Base-by-base conservation (phyloP, 1,139 yeast species). In the Wickerhamiella pararugosa region DNA sequence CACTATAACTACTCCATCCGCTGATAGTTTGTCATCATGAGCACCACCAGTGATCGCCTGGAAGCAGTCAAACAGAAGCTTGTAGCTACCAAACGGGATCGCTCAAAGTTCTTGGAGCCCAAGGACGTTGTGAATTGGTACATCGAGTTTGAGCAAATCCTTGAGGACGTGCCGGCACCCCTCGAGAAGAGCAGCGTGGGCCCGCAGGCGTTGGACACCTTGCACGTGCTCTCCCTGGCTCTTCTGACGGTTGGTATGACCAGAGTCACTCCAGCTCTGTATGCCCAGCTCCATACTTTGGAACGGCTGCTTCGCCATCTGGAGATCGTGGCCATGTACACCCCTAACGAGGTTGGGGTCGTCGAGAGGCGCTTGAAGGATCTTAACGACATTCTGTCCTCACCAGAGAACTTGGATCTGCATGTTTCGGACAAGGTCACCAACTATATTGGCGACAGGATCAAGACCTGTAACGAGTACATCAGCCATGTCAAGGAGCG, bases 261-360 rank as follows among this genome's bases (percentile, higher is more conserved):
- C 43, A 79, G 84, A 52, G 73, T 83, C 36, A 94, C 95, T 1
- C 95, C 96, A 1, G 94, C 96, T 2, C 83, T 94, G 1, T 90
- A 81, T 61, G 86, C 94, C 6, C 81, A 94, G 6, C 65, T 87
- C 39, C 71, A 86, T 37, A 83, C 96, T 0, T 94, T 90, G 34
- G 76, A 76, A 61, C 75, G 90, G 52, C 65, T 90, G 46, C 67
- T 90, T 50, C 81, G 76, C 48, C 97, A 87, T 61, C 66, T 87
- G 47, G 72, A 75, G 51, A 94, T 82, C 54, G 75, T 84, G 32
- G 76, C 76, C 45, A 83, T 82, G 11, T 86, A 78, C 60, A 86
- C 96, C 1, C 75, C 74, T 47, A 83, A 79, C 52, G 97, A 90
- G 57, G 70, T 86, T 49, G 65, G 67, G 47, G 94, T 95, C 2